Evolutionary conservation across 2,329 filamentous ascomycete species (phyloP).

Genomic region (Trichoderma cornu-damae): DNA sequence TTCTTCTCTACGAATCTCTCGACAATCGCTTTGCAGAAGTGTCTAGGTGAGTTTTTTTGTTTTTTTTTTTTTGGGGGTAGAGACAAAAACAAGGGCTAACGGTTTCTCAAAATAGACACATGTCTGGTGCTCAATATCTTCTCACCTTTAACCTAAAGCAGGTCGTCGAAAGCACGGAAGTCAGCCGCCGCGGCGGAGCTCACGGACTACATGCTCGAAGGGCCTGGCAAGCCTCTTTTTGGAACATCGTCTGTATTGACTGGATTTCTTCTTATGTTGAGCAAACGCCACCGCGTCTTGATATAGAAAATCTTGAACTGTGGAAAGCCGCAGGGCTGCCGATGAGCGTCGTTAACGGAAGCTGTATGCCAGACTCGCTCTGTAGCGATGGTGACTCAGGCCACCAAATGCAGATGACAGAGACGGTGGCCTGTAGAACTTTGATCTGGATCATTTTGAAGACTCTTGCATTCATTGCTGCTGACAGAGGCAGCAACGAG

Average conservation of each 20-base stretch:
- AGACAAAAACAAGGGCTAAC: too few relatives aligned
- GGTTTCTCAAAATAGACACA: conserved; percentile 12
- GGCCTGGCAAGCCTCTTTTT: conserved; percentile 21
- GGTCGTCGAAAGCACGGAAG: background rate
- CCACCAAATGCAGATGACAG: conserved; percentile 17
- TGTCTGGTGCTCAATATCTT: conserved; percentile 21
- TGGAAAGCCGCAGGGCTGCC: conserved; percentile 22
- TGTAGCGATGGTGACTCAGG: background rate
- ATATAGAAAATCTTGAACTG: conserved; percentile 14
- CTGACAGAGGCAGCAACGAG: background rate
- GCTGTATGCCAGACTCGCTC: conserved; percentile 14
- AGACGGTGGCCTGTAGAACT: conserved; percentile 19
- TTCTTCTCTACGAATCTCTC: conserved; percentile 22
- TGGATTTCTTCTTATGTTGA: conserved; percentile 20
- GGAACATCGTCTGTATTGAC: conserved; percentile 22
- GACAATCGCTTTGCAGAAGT: conserved; percentile 22
- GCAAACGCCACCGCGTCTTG: conserved; percentile 16
- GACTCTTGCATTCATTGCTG: conserved; percentile 15
- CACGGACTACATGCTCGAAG: conserved; percentile 16
- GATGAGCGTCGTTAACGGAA: conserved; percentile 13
- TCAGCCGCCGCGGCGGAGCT: conserved; percentile 1
- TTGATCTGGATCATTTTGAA: conserved; percentile 21
- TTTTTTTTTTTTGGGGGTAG: too few relatives aligned
- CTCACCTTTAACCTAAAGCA: conserved; percentile 6
- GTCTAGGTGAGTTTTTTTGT: conserved; percentile 8